Percentiles rank a stretch among this genome's conserved stretches.
Evolutionary conservation across 2,329 filamentous ascomycete genomes (phyloP).

Genomic region (Xylariaceae sp.): DNA sequence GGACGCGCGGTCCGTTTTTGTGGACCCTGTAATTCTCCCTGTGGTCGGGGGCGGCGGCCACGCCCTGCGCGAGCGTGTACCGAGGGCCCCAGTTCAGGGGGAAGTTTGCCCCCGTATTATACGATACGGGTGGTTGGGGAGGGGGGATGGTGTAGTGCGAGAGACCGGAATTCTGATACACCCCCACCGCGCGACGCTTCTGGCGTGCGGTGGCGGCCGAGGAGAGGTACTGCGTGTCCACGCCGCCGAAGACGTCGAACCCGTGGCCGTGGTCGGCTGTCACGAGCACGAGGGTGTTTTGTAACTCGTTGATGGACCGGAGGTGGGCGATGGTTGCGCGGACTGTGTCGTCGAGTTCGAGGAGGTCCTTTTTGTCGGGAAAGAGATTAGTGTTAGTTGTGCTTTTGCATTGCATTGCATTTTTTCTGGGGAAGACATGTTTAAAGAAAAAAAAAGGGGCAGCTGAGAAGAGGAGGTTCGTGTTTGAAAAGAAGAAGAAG

Average conservation of each 20-base stretch:
- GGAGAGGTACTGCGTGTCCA: constrained; percentile 72
- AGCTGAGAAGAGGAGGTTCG: background rate
- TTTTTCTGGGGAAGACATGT: background rate
- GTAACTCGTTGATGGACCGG: constrained; percentile 56
- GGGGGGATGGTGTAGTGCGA: constrained; percentile 65
- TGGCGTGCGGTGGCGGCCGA: constrained; percentile 59
- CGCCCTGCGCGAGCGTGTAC: constrained; percentile 70
- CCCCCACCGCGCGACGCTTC: constrained; percentile 70
- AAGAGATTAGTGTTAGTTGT: background rate
- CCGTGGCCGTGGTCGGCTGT: constrained; percentile 88
- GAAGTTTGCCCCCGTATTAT: constrained; percentile 70
- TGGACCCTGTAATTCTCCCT: constrained; percentile 72
- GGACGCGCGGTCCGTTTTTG: constrained; percentile 52
- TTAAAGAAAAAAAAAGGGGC: background rate
- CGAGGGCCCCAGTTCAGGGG: constrained; percentile 80
- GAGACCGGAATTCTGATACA: constrained; percentile 66
- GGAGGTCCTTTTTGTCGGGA: constrained; percentile 62
- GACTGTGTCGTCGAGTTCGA: constrained; percentile 81
- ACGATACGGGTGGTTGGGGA: constrained; percentile 56
- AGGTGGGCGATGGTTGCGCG: constrained; percentile 69
- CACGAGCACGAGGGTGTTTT: constrained; percentile 73
- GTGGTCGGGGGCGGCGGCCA: constrained; percentile 67
- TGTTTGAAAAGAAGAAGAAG: no score
- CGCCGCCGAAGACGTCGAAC: constrained; percentile 78
- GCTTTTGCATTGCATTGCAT: no score